Base-by-base conservation (phyloP, 2,329 filamentous ascomycete species). In the Aspergillus sojae region DNA sequence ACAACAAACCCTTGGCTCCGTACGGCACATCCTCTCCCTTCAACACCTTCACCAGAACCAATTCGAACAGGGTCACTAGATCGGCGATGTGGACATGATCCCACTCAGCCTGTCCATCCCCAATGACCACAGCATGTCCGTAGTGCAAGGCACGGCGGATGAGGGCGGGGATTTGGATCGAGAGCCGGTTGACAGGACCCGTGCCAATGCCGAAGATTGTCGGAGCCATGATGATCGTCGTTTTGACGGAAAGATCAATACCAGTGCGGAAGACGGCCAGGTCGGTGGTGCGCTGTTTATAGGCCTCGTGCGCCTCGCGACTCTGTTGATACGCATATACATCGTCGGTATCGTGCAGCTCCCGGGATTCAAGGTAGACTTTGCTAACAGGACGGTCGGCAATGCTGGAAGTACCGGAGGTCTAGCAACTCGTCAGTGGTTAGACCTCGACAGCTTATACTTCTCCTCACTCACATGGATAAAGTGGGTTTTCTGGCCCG, bases 81-180 rank as follows among this genome's bases (percentile, higher is more conserved):
- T 85, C 82, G 3, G 70, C 69, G 4, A 85, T 74, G 54, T 84
- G 82, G 4, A 84, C 79, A 62, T 82, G 75, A 48, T 81, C 80
- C 75, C 78, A 82, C 2, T 74, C 68, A 0, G 70, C 76, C 0
- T 70, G 63, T 1, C 82, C 81, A 0, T 76, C 70, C 3, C 79
- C 80, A 6, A 82, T 57, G 26, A 75, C 68, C 9, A 75, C 66
- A 1, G 72, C 72, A 23, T 72, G 67, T 11, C 77, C 77, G 10
- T 67, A 61, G n/a, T 71, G 67, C 4, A 79, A 52, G 1, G 77
- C 74, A 1, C 71, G 64, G 21, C 72, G 67, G 4, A 78, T 75
- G 10, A 80, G 64, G 11, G 63, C 68, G 12, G 79, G 78, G 21
- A 83, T 73, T 65, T 83, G 79, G 28, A 79, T 74, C 16, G 78